phyloP scores from a whole-genome alignment of 2,329 filamentous ascomycete species.

The Furcasterigmium furcatum region DNA sequence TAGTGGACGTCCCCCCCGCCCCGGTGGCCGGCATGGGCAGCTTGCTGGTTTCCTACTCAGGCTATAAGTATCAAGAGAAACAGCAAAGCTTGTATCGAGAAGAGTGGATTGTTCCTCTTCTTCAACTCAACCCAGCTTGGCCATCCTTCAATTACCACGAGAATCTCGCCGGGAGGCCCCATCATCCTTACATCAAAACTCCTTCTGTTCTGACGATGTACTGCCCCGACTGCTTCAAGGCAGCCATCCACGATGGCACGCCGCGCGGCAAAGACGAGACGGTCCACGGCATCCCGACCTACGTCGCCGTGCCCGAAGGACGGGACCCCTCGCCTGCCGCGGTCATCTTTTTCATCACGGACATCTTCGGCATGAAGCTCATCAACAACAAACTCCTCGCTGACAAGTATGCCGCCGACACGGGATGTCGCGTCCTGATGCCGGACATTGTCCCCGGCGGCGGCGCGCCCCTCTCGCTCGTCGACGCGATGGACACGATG shows the following conservation, averaged over 20 bases:
- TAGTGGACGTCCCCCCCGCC: no score
- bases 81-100: no score
- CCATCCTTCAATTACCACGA: no score
- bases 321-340: not conserved
- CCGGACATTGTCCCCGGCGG: constrained; percentile 20
- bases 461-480: constrained; percentile 9
- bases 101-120: no score
- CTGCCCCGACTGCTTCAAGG: constrained; percentile 8
- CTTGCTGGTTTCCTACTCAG: no score
- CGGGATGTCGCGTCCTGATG: constrained; percentile 18
- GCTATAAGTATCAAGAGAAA: no score
- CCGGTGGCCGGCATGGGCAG: no score
- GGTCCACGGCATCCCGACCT: constrained; percentile 8
- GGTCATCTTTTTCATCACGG: constrained; percentile 12
- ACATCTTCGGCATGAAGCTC: constrained; percentile 14
- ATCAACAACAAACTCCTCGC: constrained; percentile 16
- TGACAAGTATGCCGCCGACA: constrained; percentile 12
- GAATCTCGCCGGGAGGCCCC: no score
- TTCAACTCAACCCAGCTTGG: no score
- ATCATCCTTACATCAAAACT: no score
- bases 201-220: not conserved
- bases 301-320: constrained; percentile 6
- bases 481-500: constrained; percentile 13
- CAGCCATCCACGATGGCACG: constrained; percentile 5
- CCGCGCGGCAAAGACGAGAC: constrained; percentile 8